Percentiles rank a stretch among this genome's conserved stretches.
Conservation (phyloP, 2,329 filamentous ascomycete genomes). For the Pyricularia sp. region DNA sequence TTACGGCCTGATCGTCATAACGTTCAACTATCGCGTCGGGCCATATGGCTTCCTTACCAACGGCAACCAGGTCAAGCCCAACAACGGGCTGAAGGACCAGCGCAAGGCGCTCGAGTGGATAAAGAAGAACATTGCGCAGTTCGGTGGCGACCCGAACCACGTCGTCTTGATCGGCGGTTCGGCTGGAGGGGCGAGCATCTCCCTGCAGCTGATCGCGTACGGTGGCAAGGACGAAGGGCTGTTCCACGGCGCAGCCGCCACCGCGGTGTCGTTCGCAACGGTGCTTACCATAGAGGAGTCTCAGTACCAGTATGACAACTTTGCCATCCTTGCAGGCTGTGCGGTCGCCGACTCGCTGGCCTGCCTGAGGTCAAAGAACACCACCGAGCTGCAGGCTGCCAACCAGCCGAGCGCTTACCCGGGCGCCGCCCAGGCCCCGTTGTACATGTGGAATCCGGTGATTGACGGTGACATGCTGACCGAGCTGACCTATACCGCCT, state of each 20-base stretch:
- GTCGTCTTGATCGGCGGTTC: slow-evolving; percentile 41
- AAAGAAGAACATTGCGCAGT: slow-evolving; percentile 35
- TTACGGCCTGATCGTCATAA: slow-evolving; percentile 41
- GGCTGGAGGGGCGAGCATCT: slow-evolving; percentile 54
- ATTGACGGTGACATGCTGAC: slow-evolving; percentile 39
- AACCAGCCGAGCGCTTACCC: slow-evolving; percentile 28
- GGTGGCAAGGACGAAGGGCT: slow-evolving; percentile 32
- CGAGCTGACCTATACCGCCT: slow-evolving; percentile 35
- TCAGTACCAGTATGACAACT: slow-evolving; percentile 37
- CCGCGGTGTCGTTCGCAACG: slow-evolving; percentile 38
- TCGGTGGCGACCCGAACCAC: slow-evolving; percentile 11
- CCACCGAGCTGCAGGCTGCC: slow-evolving; percentile 25
- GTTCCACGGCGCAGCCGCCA: slow-evolving; percentile 37
- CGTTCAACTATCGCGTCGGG: slow-evolving; percentile 64
- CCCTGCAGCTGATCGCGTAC: slow-evolving; percentile 46
- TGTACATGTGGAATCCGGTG: slow-evolving; percentile 41
- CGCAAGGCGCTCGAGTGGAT: slow-evolving; percentile 47
- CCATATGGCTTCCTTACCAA: slow-evolving; percentile 58
- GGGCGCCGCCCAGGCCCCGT: slow-evolving; percentile 21
- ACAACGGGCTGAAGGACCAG: slow-evolving; percentile 52
- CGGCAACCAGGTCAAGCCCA: slow-evolving; percentile 28
- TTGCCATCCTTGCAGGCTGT: slow-evolving; percentile 30
- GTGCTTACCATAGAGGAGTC: slow-evolving; percentile 31
- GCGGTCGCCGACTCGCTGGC: slow-evolving; percentile 18
- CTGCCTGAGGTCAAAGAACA: slow-evolving; percentile 31